These are phyloP conservation scores for Zymoseptoria pseudotritici DNA, from an alignment of 2,329 filamentous ascomycete species.

Conservation along the genomic window DNA sequence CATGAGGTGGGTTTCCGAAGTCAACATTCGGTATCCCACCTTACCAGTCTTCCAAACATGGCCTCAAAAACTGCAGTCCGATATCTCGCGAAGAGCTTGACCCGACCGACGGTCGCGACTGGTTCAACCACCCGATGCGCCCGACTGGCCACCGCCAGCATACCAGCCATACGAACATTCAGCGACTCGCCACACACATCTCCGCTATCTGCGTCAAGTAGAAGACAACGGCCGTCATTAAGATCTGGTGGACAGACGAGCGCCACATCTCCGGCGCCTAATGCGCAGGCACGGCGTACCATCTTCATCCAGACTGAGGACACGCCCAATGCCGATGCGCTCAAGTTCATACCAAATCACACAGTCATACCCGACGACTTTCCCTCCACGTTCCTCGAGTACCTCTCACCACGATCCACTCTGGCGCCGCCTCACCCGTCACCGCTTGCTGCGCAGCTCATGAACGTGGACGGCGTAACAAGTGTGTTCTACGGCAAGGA, in stretches of 20 bases:
- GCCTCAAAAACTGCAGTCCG: slow-evolving; percentile 5
- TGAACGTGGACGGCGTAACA: slow-evolving; percentile 91
- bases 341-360: slow-evolving; percentile 94
- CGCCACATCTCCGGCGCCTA: slow-evolving; percentile 25
- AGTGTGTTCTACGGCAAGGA: slow-evolving; percentile 90
- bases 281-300: slow-evolving; percentile 46
- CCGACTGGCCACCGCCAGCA: slow-evolving; percentile 1
- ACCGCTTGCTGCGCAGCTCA: slow-evolving; percentile 78
- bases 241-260: slow-evolving; percentile 13
- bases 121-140: not conserved
- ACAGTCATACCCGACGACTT: slow-evolving; percentile 70
- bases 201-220: slow-evolving; percentile 18
- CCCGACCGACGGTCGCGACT: not conserved
- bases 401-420: slow-evolving; percentile 79
- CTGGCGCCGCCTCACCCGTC: slow-evolving; percentile 83
- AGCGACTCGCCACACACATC: slow-evolving; percentile 16
- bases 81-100: slow-evolving; percentile 4
- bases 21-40: not conserved
- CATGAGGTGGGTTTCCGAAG: not conserved
- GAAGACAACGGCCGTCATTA: slow-evolving; percentile 19
- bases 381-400: slow-evolving; percentile 76
- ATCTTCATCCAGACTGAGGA: slow-evolving; percentile 98
- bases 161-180: slow-evolving; percentile 7
- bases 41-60: slow-evolving; percentile 2
- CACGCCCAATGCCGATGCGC: slow-evolving; percentile 85